Evolutionary conservation across 1,139 yeast genomes (phyloP).

Genomic region (Suhomyces kunorum): DNA sequence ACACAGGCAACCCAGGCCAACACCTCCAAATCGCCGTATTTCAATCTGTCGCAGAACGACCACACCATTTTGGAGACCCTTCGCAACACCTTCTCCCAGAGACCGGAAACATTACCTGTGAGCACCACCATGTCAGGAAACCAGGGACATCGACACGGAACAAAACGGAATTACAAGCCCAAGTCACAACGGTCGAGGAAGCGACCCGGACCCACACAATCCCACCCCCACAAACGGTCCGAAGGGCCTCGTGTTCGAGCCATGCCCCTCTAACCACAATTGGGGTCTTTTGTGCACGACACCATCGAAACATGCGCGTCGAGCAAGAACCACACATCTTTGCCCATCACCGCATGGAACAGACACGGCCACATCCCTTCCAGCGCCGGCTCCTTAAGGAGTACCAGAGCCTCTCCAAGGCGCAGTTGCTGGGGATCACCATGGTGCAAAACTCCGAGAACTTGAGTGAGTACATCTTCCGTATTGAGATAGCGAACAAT

Average conservation of each 20-base stretch:
- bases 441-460: constrained; percentile 27
- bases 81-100: constrained; percentile 12
- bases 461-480: constrained; percentile 27
- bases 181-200: constrained; percentile 7
- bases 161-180: constrained; percentile 7
- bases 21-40: constrained; percentile 14
- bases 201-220: constrained; percentile 4
- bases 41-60: constrained; percentile 16
- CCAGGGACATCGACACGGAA: constrained; percentile 4
- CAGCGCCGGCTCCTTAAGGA: constrained; percentile 48
- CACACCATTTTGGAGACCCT: constrained; percentile 14
- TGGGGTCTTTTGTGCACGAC: not conserved
- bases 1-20: constrained; percentile 3
- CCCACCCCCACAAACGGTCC: not conserved
- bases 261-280: constrained; percentile 11
- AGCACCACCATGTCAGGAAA: constrained; percentile 8
- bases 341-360: not conserved
- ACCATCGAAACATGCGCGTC: not conserved
- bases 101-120: constrained; percentile 10
- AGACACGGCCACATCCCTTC: constrained; percentile 25
- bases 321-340: not conserved
- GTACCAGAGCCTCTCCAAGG: constrained; percentile 26
- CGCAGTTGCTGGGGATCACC: constrained; percentile 31
- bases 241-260: constrained; percentile 10
- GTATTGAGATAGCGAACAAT: constrained; percentile 25